Evolutionary conservation across 805 yeast genomes (phyloP), one percentile per base, ranked within the genome.

Genomic region (Scheffersomyces coipomensis): DNA sequence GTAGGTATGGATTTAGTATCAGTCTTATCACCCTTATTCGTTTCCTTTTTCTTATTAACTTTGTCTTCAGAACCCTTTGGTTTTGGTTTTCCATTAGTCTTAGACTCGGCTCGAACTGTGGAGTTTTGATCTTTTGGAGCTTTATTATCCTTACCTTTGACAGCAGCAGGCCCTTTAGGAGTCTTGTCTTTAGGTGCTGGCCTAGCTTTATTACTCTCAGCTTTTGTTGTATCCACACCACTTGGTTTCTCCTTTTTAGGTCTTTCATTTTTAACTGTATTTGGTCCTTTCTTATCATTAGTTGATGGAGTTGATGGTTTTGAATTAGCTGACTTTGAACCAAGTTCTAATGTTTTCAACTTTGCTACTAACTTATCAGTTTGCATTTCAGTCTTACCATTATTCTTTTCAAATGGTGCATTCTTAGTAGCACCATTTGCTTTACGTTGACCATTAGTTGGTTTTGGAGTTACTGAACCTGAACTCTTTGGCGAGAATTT

Each of bases 1-100:
- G n/a, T n/a, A n/a, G n/a, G n/a, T n/a, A n/a, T n/a, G n/a, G n/a
- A n/a, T n/a, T n/a, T n/a, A n/a, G n/a, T n/a, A n/a, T n/a, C n/a
- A n/a, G n/a, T n/a, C n/a, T n/a, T n/a, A 18, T 30, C 19, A 18
- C 29, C 22, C 26, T 32, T 16, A 18, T 39, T 29, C 19, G 19
- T 21, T 12, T 11, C 18, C 25, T 13, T 29, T 18, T 31, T 10
- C 24, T 16, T 30, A 21, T 17, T 17, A 32, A 6, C 11, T n/a
- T 8, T 10, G 10, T 12, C 30, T 7, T 13, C 15, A 11, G 30
- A 26, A 12, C 16, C 12, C 30, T n/a, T 26, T 10, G n/a, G 10
- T 16, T 29, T 8, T 13, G 11, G 19, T n/a, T 29, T 29, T 15
- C 19, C 18, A 29, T 10, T 7, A 13, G 15, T 9, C 19, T 4